These are phyloP conservation scores for Gossypium laxum DNA, from an alignment of 441 rosid genomes.

Conservation along the genomic window DNA sequence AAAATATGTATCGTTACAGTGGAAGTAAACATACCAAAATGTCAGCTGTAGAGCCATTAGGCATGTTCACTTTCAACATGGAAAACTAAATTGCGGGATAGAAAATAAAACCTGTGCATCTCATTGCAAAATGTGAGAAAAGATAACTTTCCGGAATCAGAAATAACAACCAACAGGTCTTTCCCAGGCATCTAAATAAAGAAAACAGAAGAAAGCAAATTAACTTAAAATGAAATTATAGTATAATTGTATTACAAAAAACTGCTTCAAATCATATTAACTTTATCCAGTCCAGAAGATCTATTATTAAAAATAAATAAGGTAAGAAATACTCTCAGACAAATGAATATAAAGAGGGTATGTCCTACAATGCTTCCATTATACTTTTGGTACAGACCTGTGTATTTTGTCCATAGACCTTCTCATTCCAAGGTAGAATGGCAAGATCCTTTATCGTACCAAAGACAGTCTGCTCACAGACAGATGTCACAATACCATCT, in stretches of 20 bases:
- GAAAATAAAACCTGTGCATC: constrained; percentile 72
- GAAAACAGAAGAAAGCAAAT: constrained; percentile 12
- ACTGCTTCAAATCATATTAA: neutral
- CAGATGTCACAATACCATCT: constrained; percentile 67
- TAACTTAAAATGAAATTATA: constrained; percentile 8
- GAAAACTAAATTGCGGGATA: constrained; percentile 17
- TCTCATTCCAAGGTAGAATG: constrained; percentile 55
- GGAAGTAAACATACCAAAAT: constrained; percentile 16
- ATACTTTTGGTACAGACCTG: constrained; percentile 32
- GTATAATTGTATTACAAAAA: constrained; percentile 3
- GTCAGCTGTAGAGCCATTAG: neutral
- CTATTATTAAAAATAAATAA: neutral
- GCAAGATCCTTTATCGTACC: constrained; percentile 83
- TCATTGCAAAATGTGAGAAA: constrained; percentile 81
- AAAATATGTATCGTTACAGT: constrained; percentile 12
- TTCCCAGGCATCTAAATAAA: constrained; percentile 50
- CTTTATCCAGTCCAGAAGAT: constrained; percentile 6
- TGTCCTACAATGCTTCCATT: constrained; percentile 1
- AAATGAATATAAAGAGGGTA: constrained; percentile 7
- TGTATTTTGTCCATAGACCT: constrained; percentile 30
- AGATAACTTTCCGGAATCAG: constrained; percentile 97
- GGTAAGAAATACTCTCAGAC: neutral
- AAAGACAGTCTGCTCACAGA: constrained; percentile 78
- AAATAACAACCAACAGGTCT: constrained; percentile 74
- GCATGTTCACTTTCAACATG: constrained; percentile 9